phyloP scores from a whole-genome alignment of 148 eudicot genomes.

The Nepenthes gracilis region DNA sequence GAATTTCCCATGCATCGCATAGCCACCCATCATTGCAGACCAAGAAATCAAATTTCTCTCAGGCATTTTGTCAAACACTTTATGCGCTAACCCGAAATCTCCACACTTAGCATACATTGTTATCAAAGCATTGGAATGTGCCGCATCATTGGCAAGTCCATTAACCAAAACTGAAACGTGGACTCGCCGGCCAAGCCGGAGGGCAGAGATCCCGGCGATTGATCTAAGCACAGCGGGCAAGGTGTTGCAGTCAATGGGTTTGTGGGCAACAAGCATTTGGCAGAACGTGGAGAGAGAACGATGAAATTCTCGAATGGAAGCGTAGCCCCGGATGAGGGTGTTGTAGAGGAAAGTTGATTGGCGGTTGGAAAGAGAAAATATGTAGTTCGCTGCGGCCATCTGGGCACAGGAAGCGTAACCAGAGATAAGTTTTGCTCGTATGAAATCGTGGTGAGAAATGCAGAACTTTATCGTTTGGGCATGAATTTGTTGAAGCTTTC shows the following conservation, averaged over 20 bases:
- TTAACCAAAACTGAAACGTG: conserved; percentile 19
- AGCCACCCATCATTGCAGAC: conserved; percentile 44
- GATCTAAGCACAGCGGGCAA: conserved; percentile 38
- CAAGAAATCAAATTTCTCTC: conserved; percentile 29
- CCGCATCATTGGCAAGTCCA: conserved; percentile 31
- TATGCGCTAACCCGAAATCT: conserved; percentile 28
- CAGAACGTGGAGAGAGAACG: conserved; percentile 24
- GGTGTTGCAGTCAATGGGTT: conserved; percentile 30
- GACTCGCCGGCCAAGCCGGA: conserved; percentile 24
- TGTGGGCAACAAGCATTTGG: conserved; percentile 19
- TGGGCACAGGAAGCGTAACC: conserved; percentile 35
- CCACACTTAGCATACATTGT: conserved; percentile 41
- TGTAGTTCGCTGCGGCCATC: conserved; percentile 26
- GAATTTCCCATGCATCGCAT: conserved; percentile 28
- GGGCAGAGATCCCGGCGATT: conserved; percentile 17
- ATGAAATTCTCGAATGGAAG: conserved; percentile 17
- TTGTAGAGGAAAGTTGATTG: conserved; percentile 40
- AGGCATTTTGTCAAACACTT: conserved; percentile 35
- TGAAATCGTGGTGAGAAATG: conserved; percentile 30
- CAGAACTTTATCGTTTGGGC: conserved; percentile 18
- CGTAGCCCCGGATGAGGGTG: conserved; percentile 36
- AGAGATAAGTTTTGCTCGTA: conserved; percentile 37
- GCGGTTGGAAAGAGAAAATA: conserved; percentile 30
- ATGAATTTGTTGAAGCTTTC: conserved; percentile 22
- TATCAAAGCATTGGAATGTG: conserved; percentile 36